These are phyloP conservation scores for Pseudocohnilembus persalinus DNA, from an alignment of 169 alveolate species.

Conservation along the genomic window DNA sequence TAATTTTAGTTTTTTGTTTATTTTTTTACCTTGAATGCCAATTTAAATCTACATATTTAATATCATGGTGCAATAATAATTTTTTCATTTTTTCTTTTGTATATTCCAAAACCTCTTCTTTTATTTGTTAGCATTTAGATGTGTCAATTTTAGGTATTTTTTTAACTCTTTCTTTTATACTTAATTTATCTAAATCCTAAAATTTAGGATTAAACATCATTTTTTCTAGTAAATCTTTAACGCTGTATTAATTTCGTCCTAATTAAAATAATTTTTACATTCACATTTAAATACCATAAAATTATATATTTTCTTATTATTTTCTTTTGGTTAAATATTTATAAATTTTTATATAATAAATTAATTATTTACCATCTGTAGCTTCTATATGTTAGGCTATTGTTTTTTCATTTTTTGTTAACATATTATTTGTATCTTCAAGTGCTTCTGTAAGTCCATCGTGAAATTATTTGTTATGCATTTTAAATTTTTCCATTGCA, in stretches of 20 bases:
- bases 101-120: constrained; percentile 18
- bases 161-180: constrained; percentile 15
- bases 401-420: constrained; percentile 8
- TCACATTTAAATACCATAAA: background rate
- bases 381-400: background rate
- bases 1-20: too few relatives aligned
- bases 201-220: background rate
- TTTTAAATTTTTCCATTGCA: constrained; percentile 24
- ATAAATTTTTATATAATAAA: background rate
- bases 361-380: constrained; percentile 2
- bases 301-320: too few relatives aligned
- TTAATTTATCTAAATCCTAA: background rate
- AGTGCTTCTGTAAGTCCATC: constrained; percentile 18
- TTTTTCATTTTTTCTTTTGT: constrained; percentile 22
- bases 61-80: constrained; percentile 21
- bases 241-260: background rate
- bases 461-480: constrained; percentile 7
- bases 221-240: background rate
- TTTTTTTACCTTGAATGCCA: too few relatives aligned
- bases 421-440: constrained; percentile 16
- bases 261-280: too few relatives aligned
- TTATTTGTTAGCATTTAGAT: constrained; percentile 5
- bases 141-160: constrained; percentile 6
- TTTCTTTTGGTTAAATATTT: constrained; percentile 6
- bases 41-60: constrained; percentile 7